Conservation (phyloP, 1,284 basidiomycete species). For the Malassezia obtusa region DNA sequence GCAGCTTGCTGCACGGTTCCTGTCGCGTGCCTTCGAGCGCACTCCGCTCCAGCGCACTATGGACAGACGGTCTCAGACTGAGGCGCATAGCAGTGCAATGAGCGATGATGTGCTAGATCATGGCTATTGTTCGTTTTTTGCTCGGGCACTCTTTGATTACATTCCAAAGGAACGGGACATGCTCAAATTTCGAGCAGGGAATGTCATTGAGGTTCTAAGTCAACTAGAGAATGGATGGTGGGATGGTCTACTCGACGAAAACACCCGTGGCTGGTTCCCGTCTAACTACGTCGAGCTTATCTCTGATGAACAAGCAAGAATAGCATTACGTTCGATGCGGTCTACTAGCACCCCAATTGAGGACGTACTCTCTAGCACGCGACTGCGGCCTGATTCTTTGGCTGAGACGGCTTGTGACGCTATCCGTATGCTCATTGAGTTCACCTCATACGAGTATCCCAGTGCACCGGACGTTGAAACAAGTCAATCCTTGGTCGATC, state of each 20-base stretch:
- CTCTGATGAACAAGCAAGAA: conserved; percentile 59
- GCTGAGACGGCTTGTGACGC: conserved; percentile 5
- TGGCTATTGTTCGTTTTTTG: conserved; percentile 58
- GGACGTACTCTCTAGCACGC: too few relatives aligned
- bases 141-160: conserved; percentile 86
- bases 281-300: conserved; percentile 82
- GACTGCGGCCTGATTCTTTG: neutral
- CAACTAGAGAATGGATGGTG: conserved; percentile 93
- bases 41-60: neutral
- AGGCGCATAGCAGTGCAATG: neutral
- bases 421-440: neutral
- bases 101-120: neutral
- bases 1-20: neutral
- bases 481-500: neutral
- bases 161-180: conserved; percentile 64
- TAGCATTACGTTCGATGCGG: too few relatives aligned
- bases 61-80: neutral
- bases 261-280: conserved; percentile 80
- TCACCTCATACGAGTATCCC: neutral
- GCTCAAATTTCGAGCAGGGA: conserved; percentile 72
- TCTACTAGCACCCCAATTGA: too few relatives aligned
- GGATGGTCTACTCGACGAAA: conserved; percentile 74
- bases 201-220: conserved; percentile 87
- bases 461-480: neutral
- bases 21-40: neutral